Conservation (phyloP, 2,329 filamentous ascomycete species). For the Teratosphaeria pseudoeucalypti region DNA sequence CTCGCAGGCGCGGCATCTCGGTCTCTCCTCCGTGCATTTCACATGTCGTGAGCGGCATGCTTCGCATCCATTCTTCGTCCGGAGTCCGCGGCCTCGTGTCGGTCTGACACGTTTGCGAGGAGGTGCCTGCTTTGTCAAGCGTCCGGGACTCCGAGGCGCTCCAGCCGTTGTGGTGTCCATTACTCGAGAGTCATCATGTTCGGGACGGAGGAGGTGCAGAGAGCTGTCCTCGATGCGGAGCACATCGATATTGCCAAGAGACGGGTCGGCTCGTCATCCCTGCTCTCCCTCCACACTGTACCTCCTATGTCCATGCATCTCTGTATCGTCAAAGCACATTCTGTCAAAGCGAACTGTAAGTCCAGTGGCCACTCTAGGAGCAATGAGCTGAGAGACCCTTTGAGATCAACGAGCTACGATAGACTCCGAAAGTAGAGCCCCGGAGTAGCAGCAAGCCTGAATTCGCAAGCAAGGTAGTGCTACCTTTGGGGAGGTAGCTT, state of each 20-base stretch:
- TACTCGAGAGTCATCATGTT: neutral
- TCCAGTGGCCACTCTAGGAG: too few relatives aligned
- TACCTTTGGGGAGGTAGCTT: too few relatives aligned
- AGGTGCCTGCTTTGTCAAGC: neutral
- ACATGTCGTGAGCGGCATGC: slow-evolving; percentile 35
- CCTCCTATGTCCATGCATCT: neutral
- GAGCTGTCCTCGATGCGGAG: neutral
- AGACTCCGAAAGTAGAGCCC: too few relatives aligned
- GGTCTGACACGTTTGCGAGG: slow-evolving; percentile 1
- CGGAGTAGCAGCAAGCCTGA: too few relatives aligned
- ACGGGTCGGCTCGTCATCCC: neutral
- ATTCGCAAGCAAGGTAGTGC: too few relatives aligned
- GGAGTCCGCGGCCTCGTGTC: slow-evolving; percentile 33
- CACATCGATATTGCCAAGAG: neutral
- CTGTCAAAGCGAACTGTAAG: too few relatives aligned
- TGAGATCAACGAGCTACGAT: too few relatives aligned
- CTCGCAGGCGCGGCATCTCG: slow-evolving; percentile 30
- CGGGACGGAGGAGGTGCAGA: neutral
- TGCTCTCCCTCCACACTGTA: too few relatives aligned
- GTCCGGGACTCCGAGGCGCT: too few relatives aligned
- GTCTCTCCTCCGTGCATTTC: slow-evolving; percentile 38
- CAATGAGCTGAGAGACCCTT: too few relatives aligned
- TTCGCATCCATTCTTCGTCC: slow-evolving; percentile 33
- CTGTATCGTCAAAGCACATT: neutral
- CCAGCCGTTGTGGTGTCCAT: neutral